These are phyloP conservation scores for Ogataea siamensis DNA, from an alignment of 805 yeast species.

Conservation along the genomic window DNA sequence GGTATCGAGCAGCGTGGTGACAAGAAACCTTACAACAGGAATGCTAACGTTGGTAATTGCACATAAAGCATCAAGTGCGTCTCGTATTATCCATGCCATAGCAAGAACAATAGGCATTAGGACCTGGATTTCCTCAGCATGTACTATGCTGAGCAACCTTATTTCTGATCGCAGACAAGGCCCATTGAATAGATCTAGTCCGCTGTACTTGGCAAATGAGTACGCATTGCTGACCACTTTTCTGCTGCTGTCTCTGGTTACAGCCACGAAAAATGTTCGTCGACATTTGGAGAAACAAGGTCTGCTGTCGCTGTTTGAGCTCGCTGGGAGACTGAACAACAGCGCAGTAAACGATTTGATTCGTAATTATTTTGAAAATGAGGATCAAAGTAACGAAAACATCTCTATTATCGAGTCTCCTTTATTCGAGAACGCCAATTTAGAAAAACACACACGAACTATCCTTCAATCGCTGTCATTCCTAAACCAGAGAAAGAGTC, in stretches of 20 bases:
- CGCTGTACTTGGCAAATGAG: conserved; percentile 39
- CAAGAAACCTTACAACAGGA: conserved; percentile 80
- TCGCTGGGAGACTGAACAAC: conserved; percentile 51
- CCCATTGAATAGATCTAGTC: not conserved
- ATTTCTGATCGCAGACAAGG: conserved; percentile 2
- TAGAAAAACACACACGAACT: conserved; percentile 5
- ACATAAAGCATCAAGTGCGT: conserved; percentile 19
- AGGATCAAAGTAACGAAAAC: conserved; percentile 33
- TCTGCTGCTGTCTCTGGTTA: conserved; percentile 62
- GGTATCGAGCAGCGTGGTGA: conserved; percentile 68
- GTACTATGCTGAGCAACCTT: conserved; percentile 12
- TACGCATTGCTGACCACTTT: conserved; percentile 70
- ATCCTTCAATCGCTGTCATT: conserved; percentile 16
- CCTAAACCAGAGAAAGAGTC: conserved; percentile 11
- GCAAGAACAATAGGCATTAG: conserved; percentile 1
- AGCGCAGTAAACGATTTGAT: conserved; percentile 67
- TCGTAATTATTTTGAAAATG: conserved; percentile 53
- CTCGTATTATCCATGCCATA: not conserved
- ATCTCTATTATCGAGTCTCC: not conserved
- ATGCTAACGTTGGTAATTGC: conserved; percentile 52
- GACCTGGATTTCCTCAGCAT: conserved; percentile 21
- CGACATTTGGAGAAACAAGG: conserved; percentile 59
- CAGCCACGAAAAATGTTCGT: conserved; percentile 57
- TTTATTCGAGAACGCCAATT: not conserved
- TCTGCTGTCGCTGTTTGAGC: conserved; percentile 48